A percentile compares a stretch with the other conserved stretches of the same genome.
Conservation (phyloP, 306 rosid species). For the Glycine soja region DNA sequence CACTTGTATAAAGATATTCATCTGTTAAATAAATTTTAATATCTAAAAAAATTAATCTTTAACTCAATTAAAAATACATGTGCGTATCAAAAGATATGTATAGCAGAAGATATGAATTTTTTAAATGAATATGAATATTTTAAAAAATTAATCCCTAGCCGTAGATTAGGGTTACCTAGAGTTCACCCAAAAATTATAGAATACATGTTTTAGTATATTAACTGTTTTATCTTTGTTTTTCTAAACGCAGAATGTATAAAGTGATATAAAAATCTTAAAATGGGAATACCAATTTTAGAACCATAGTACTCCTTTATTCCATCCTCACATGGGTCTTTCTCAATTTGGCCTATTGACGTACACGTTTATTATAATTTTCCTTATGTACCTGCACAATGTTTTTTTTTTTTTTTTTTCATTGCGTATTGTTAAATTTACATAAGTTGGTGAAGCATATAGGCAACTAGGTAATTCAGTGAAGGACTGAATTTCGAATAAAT, state of each 20-base stretch:
- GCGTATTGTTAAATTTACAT: slow-evolving; percentile 10
- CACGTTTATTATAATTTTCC: neutral
- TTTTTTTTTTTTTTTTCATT: slow-evolving; percentile 20
- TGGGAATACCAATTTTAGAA: neutral
- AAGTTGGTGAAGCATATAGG: slow-evolving; percentile 26
- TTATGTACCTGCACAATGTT: neutral
- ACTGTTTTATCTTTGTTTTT: neutral
- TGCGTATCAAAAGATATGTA: too few species aligned
- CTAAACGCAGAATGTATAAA: neutral
- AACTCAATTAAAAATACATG: too few species aligned
- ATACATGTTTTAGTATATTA: neutral
- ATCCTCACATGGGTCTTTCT: slow-evolving; percentile 30
- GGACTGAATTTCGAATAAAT: neutral
- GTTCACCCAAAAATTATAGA: neutral
- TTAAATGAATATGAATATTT: too few species aligned
- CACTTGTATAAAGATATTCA: too few species aligned
- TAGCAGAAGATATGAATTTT: too few species aligned
- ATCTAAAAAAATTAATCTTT: too few species aligned
- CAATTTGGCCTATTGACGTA: slow-evolving; percentile 6
- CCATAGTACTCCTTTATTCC: neutral
- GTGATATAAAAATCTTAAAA: neutral
- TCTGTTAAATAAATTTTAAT: too few species aligned
- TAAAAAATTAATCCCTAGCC: too few species aligned
- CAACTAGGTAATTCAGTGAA: neutral
- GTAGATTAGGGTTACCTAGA: too few species aligned